Base-by-base conservation (phyloP, 1,284 basidiomycete genomes). In the Cryptococcus sp. region DNA sequence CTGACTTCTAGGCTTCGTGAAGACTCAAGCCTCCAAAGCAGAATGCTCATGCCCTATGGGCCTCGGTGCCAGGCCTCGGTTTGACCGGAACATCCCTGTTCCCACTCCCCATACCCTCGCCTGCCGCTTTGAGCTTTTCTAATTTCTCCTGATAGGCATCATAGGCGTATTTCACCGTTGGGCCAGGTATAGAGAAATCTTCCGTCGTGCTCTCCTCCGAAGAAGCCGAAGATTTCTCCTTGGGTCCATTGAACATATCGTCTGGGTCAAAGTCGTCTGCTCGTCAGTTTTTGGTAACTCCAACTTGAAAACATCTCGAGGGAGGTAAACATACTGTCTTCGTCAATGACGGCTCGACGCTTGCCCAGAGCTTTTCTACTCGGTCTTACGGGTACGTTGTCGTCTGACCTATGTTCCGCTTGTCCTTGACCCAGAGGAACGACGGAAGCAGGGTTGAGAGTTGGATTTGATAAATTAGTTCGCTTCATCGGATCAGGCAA, bases 351-450 rank as follows among this genome's bases (percentile, higher is more conserved):
- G 0, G 67, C 71, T 18, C 66, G 54, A 7, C 74, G 59, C 54
- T 76, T 76, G 43, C 74, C 74, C 9, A 76, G 52, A 18, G 74
- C 74, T 48, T 74, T 76, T 25, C 69, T 53, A 52, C 64, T 68
- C 0, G 74, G 74, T 31, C 66, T 64, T 10, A 53, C 21, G 7
- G 67, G 66, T 16, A 45, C 50, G 0, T 61, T n/a, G n/a, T n/a
- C n/a, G n/a, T n/a, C n/a, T n/a, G n/a, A n/a, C n/a, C n/a, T n/a
- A n/a, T n/a, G n/a, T n/a, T n/a, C n/a, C n/a, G n/a, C n/a, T n/a
- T n/a, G n/a, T n/a, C n/a, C n/a, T n/a, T n/a, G n/a, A n/a, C n/a
- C n/a, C n/a, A n/a, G n/a, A n/a, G n/a, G n/a, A n/a, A n/a, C n/a
- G n/a, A n/a, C n/a, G n/a, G n/a, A n/a, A n/a, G n/a, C n/a, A 4